Evolutionary conservation across 2,329 filamentous ascomycete genomes (phyloP).

Genomic region (Ceratocystis eucalypticola): DNA sequence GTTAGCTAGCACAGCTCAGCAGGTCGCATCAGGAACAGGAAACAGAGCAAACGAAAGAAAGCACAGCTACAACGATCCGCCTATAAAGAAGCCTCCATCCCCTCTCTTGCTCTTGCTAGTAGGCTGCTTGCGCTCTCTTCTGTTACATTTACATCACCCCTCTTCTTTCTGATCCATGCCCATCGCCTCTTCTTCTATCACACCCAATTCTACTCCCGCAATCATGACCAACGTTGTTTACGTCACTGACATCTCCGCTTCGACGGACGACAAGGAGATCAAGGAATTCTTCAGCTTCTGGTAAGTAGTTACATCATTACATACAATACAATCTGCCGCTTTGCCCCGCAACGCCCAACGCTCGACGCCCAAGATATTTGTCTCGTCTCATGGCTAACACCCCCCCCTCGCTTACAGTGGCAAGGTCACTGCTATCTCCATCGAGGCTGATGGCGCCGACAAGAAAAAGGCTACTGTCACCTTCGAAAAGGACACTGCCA

Average conservation of each 20-base stretch:
- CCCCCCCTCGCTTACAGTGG: conserved; percentile 41
- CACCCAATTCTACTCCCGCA: conserved; percentile 19
- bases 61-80: background rate
- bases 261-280: conserved; percentile 81
- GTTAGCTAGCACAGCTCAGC: background rate
- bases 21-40: background rate
- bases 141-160: background rate
- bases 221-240: conserved; percentile 57
- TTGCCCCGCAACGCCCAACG: background rate
- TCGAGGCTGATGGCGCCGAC: conserved; percentile 46
- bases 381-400: background rate
- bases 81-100: background rate
- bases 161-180: background rate
- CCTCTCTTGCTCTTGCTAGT: background rate
- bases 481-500: conserved; percentile 93
- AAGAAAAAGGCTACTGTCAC: conserved; percentile 80
- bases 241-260: conserved; percentile 74
- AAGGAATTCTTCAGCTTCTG: conserved; percentile 95
- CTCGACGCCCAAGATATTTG: background rate
- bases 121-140: background rate
- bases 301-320: conserved; percentile 35
- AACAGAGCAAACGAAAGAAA: too few relatives aligned
- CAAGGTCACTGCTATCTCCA: conserved; percentile 74
- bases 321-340: background rate
- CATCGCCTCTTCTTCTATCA: background rate